Base-by-base conservation (phyloP, 2,329 filamentous ascomycete genomes). In the Didymella lethalis region DNA sequence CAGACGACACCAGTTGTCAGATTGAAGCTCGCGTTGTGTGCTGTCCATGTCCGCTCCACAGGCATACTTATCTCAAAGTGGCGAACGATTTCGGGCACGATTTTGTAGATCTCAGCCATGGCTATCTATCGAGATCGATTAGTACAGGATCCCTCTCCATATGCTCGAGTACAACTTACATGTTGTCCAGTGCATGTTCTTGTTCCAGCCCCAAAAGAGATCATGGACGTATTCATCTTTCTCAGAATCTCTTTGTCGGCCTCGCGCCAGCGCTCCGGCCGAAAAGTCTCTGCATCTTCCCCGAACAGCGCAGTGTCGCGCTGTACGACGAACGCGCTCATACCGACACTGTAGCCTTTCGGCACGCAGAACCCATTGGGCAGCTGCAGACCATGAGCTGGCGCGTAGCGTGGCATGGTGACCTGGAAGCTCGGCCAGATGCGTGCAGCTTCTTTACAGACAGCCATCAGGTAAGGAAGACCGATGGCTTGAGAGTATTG, bases 391-490 rank as follows among this genome's bases (percentile, higher is more conserved):
- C 90, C 90, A 23, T 84, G 80, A 0, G 81, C 75, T 0, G 91
- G 91, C 0, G 91, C 88, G 46, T 93, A 81, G 51, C 91, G 84
- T 75, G 93, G 90, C 43, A 93, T 80, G 0, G 87, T 86, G 12
- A 92, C 79, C 0, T 90, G 90, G 0, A 88, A 84, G 0, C 90
- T 88, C 0, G 90, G 90, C 73, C 93, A 90, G 65, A 92, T 72
- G 8, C 90, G 85, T 77, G 93, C 90, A 7, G 88, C 85, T 75
- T 95, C 91, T 70, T 92, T 90, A 68, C 93, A 85, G 51, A 87
- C 88, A 2, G 90, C 91, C 69, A 92, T 88, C 2, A 95, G 84
- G 71, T 93, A 94, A 0, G 86, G 85, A 4, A 94, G 82, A 49
- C 84, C 84, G 72, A 90, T 87, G 48, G 82, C 83, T 73, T 92